Evolutionary conservation across 192 early-diverging fungal genomes (phyloP), one percentile per base, ranked within the genome.

Genomic region (Umbelopsis vinacea): DNA sequence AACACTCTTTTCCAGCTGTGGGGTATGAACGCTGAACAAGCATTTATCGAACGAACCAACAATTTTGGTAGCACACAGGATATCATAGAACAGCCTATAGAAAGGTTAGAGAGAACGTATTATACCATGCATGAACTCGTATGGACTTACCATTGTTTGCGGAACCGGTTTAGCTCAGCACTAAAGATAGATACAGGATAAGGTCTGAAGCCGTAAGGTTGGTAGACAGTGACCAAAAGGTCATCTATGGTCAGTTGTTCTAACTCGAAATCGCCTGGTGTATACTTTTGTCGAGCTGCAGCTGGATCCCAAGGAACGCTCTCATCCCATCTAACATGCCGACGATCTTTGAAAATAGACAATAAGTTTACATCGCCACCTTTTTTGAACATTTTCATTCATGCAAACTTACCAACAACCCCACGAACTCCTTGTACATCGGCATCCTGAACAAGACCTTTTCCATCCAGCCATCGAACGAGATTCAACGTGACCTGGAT

Each of bases 1-100:
- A 4, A 79, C 81, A 29, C 74, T 82, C 52, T 90, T 85, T 47
- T 82, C 85, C 43, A 90, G 75, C 74, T 94, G 94, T n/a, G 94
- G 89, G 55, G 90, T 89, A 76, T 96, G 94, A 21, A 97, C 90
- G 68, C 91, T 94, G 72, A 99, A 99, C 70, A 98, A 78, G 73
- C 95, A 97, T 73, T 96, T 93, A 74, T 98, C 96, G 75, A 96
- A 96, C 79, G 92, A 92, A 10, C 97, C 97, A 8, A 95, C 91
- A 69, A 96, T 91, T 6, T 88, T 89, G 57, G 92, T 91, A 11
- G 97, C 97, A 66, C 91, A 89, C 68, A 99, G 81, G 24, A 94
- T 76, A 75, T 98, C 97, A 73, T 93, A 95, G 43, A 95, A 86
- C 22, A 99, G 74, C 77, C 76, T 77, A 67, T 26, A 46, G 29